Base-by-base conservation (phyloP, 2,329 filamentous ascomycete species). In the Trichoderma endophyticum region DNA sequence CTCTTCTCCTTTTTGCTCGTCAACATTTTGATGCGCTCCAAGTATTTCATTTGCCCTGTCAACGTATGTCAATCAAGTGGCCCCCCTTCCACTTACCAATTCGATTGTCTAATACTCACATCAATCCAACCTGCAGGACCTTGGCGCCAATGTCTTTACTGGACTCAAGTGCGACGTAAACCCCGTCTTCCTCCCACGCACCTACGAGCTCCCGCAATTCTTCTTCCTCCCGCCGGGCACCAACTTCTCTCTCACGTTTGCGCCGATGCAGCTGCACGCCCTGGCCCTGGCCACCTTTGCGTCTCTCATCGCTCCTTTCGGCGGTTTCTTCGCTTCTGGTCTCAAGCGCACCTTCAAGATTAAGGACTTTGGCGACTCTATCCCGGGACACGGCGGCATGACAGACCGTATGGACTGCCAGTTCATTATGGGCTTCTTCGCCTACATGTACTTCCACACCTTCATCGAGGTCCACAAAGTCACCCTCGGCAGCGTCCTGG, bases 361-460 rank as follows among this genome's bases (percentile, higher is more conserved):
- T 87, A 99, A 99, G 87, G 96, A 99, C 84, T 99, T 99, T 84
- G 96, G 96, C 76, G 93, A 99, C 82, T 97, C 94, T 1, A 99
- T 99, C 77, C 96, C 96, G 1, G 96, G 96, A 26, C 96, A 99
- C 78, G 96, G 96, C 73, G 96, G 96, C 77, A 98, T 99, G 84
- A 99, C 96, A 18, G 96, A 99, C 81, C 93, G 96, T 74, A 98
- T 99, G 95, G 96, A 99, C 80, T 99, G 96, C 82, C 96, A 99
- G 80, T 99, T 99, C 84, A 98, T 98, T 85, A 99, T 99, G 96
- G 96, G 96, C 9, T 96, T 97, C 83, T 98, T 99, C 78, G 90
- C 95, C 18, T 98, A 94, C 85, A 95, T 99, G 88, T 99, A 99
- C 84, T 99, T 97, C 84, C 95, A 98, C 81, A 96, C 93, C 79